Base-by-base conservation (phyloP, 2,329 filamentous ascomycete species). In the Fusarium brachygibbosum region DNA sequence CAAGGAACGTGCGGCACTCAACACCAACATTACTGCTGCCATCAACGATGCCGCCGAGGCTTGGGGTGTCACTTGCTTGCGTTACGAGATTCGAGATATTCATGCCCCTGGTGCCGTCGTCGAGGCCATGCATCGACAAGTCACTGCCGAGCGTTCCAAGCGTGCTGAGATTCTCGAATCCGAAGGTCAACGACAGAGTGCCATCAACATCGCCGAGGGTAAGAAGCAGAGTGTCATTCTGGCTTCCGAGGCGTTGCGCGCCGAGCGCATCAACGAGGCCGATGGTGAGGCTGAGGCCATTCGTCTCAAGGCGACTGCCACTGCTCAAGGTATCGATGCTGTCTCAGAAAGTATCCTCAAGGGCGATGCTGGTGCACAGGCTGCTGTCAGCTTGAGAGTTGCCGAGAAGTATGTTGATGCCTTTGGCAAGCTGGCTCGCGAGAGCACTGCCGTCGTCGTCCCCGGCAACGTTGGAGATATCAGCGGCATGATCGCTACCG, bases 371-470 rank as follows among this genome's bases (percentile, higher is more conserved):
- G 86, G 90, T 57, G 96, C 96, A 3, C 91, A 96, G 78, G 88
- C 89, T 34, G 96, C 96, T 28, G 87, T 99, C 44, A 94, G 93
- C 75, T 82, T 99, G 66, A 93, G 87, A 16, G 93, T 99, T 11
- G 96, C 96, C 0, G 96, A 99, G 87, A 97, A 98, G 82, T 99
- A 99, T 75, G 96, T 99, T 53, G 95, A 97, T 45, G 96, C 96
- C 6, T 99, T 98, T 76, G 91, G 88, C 72, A 93, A 94, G 77
- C 84, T 99, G 73, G 96, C 96, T 51, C 96, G 95, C 82, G 94
- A 99, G 84, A 93, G 96, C 74, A 99, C 96, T 5, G 93, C 94
- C 6, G 91, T 99, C 29, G 93, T 99, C 21, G 94, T 99, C 16
- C 96, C 96, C 1, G 96, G 96, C 13, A 98, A 99, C 76, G 93